A percentile compares a stretch with the other conserved stretches of the same genome.
phyloP scores from a whole-genome alignment of 495 filamentous ascomycete species.

The Bacidia gigantensis region DNA sequence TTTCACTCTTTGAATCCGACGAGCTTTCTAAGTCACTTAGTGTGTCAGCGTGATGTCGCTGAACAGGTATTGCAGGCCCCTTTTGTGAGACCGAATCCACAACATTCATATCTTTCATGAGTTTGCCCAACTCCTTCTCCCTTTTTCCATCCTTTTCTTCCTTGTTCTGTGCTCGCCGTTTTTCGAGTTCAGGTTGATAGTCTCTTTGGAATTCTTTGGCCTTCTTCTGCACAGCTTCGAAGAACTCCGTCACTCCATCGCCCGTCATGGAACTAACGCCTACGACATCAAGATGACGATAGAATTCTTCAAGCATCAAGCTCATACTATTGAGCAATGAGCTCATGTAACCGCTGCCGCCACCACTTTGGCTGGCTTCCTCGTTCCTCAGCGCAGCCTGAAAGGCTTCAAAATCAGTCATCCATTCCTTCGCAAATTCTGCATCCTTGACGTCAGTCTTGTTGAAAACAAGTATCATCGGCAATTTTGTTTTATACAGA shows the following conservation, averaged over 20 bases:
- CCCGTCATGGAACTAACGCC: constrained; percentile 90
- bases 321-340: constrained; percentile 93
- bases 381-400: constrained; percentile 70
- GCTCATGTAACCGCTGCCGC: constrained; percentile 68
- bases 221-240: constrained; percentile 74
- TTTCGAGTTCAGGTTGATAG: constrained; percentile 84
- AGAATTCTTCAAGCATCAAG: constrained; percentile 95
- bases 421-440: constrained; percentile 93
- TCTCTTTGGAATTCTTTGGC: constrained; percentile 79
- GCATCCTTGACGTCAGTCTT: constrained; percentile 93
- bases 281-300: constrained; percentile 79
- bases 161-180: constrained; percentile 58
- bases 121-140: constrained; percentile 69
- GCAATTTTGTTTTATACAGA: constrained; percentile 93
- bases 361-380: constrained; percentile 64
- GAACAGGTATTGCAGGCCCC: constrained; percentile 20
- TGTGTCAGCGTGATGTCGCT: constrained; percentile 30
- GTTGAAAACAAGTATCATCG: constrained; percentile 98
- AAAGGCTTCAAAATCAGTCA: constrained; percentile 97
- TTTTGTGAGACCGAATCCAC: constrained; percentile 29
- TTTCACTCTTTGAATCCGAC: constrained; percentile 14
- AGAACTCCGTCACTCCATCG: constrained; percentile 82
- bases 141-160: constrained; percentile 52
- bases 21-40: constrained; percentile 39
- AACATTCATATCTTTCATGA: constrained; percentile 92